Conservation (phyloP, 2,329 filamentous ascomycete genomes). For the Ophiostoma pallidulum region DNA sequence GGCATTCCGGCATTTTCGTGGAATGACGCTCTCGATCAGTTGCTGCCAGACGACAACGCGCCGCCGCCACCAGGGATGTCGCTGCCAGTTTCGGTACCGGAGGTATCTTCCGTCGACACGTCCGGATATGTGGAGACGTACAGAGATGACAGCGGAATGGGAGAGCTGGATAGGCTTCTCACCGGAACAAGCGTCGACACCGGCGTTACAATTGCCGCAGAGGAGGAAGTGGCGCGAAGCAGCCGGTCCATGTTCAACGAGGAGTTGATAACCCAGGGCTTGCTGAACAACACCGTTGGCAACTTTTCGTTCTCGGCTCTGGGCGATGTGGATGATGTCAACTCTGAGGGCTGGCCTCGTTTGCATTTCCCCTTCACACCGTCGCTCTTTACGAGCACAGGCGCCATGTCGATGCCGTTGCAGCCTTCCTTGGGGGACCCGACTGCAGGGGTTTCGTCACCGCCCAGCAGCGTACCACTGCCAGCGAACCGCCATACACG, state of each 20-base stretch:
- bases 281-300: not conserved
- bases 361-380: constrained; percentile 2
- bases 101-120: no score
- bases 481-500: no score
- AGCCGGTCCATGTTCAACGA: not conserved
- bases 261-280: not conserved
- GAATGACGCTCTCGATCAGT: not conserved
- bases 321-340: not conserved
- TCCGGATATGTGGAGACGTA: no score
- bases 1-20: not conserved
- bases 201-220: no score
- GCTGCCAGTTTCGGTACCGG: no score
- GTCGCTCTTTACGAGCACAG: not conserved
- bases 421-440: not conserved
- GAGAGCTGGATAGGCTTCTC: no score
- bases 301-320: not conserved
- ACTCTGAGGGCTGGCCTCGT: not conserved
- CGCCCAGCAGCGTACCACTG: no score
- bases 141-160: no score
- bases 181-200: no score
- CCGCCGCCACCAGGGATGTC: no score
- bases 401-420: not conserved
- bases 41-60: not conserved
- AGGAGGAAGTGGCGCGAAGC: no score
- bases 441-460: no score